Evolutionary conservation across 805 yeast species (phyloP).

Genomic region (Komagataella pseudopastoris): DNA sequence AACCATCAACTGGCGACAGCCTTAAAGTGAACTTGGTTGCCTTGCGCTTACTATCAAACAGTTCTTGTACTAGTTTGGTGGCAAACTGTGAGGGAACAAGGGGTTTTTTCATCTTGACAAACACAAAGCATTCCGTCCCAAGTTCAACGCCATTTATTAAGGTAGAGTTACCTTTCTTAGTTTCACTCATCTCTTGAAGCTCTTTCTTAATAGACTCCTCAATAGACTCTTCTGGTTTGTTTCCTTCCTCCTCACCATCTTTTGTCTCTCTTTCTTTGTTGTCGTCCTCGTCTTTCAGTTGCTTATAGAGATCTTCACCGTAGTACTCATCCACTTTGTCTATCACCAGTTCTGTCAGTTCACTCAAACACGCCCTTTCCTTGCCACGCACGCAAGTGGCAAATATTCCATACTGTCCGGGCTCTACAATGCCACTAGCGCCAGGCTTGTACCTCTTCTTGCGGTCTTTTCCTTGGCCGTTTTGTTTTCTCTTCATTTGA

Average conservation of each 20-base stretch:
- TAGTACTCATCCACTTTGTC: conserved; percentile 37
- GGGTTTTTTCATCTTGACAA: conserved; percentile 70
- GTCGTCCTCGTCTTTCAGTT: conserved; percentile 6
- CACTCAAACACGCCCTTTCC: conserved; percentile 69
- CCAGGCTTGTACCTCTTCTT: conserved; percentile 25
- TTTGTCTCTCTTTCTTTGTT: conserved; percentile 9
- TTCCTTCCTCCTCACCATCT: conserved; percentile 13
- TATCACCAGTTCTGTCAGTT: conserved; percentile 43
- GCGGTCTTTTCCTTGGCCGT: not conserved
- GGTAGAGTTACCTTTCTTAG: conserved; percentile 20
- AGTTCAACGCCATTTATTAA: conserved; percentile 46
- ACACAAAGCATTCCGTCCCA: conserved; percentile 74
- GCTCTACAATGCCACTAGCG: conserved; percentile 49
- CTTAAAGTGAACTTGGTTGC: conserved; percentile 66
- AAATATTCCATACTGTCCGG: conserved; percentile 77
- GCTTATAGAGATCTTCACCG: conserved; percentile 11
- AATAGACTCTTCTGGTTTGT: conserved; percentile 35
- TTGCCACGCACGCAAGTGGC: conserved; percentile 79
- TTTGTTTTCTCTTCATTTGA: conserved; percentile 1
- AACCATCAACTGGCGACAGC: conserved; percentile 64
- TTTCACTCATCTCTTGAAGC: conserved; percentile 42
- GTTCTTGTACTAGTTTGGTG: conserved; percentile 45
- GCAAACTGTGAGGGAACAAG: conserved; percentile 69
- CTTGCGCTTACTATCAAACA: conserved; percentile 34
- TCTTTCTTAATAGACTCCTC: conserved; percentile 72